Evolutionary conservation across 1,139 yeast species (phyloP), one percentile per base, ranked within the genome.

Genomic region (Debaryomyces coudertii): DNA sequence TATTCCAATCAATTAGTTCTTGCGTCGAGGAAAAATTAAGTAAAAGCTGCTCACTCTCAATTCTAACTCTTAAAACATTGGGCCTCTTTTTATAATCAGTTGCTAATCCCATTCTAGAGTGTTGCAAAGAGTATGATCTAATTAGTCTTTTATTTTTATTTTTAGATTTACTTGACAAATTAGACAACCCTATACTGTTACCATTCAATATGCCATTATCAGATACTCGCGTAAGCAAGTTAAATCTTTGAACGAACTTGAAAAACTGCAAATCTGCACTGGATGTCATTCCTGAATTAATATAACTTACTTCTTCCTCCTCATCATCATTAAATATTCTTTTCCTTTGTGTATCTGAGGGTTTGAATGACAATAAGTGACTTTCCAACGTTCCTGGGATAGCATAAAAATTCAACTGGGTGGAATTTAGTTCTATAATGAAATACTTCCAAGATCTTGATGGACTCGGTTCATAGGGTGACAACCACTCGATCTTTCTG

Each of bases 41-140:
- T 33, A 86, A 61, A 46, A 86, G 71, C 56, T 87, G 93, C 58
- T 85, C 90, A 41, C 80, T 76, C 62, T 87, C 93, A 34, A 82
- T 70, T 30, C 93, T 71, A 30, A 86, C 53, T 46, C 95, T 65
- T 30, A 87, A 61, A 2, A 83, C 85, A 63, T 80, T 71, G 49
- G 76, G 69, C 42, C 75, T 73, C 61, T 87, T 87, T 47, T 70
- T 74, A 63, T 87, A 85, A 59, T 87, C 95, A 2, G 78, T 70
- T 1, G 93, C 92, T 18, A 85, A 65, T 0, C 95, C 95, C 45
- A 83, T 61, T 53, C 71, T 77, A n/a, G 87, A 84, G 61, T 82
- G 80, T 60, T 87, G 95, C 36, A 87, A 67, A 2, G 90, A 79
- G 56, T 82, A 86, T 0, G 87, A 78, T 49, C 83, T 73, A 23